Evolutionary conservation across 2,329 filamentous ascomycete species (phyloP).

Genomic region (Magnaporthiopsis poae): DNA sequence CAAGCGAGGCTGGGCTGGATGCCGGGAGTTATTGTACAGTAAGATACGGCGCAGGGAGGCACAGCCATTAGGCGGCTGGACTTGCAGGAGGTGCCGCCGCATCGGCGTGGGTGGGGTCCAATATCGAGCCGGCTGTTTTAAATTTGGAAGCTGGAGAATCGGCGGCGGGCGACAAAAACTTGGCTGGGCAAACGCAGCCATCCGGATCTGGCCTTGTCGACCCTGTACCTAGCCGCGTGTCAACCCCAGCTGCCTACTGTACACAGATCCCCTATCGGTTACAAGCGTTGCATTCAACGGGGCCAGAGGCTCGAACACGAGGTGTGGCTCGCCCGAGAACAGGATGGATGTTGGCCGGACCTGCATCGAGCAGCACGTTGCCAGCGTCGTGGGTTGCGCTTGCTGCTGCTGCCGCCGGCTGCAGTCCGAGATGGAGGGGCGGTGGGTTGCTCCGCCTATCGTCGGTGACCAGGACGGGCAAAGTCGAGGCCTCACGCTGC

Average conservation of each 20-base stretch:
- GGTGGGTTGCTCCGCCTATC: not conserved
- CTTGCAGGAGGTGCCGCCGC: not conserved
- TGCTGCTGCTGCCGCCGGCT: not conserved
- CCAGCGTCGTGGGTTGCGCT: not conserved
- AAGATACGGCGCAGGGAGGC: not conserved
- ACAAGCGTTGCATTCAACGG: not conserved
- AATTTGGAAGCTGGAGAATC: not conserved
- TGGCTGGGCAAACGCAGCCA: not conserved
- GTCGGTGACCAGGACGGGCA: not conserved
- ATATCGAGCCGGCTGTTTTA: not conserved
- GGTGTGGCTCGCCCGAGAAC: not conserved
- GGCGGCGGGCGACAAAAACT: not conserved
- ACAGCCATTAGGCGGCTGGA: not conserved
- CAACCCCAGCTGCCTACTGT: not conserved
- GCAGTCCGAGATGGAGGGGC: not conserved
- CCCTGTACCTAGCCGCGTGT: not conserved
- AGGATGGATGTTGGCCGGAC: constrained; percentile 1
- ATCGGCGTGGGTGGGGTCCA: not conserved
- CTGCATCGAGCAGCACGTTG: not conserved
- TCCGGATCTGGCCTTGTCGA: not conserved
- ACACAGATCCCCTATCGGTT: not conserved
- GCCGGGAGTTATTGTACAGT: too few relatives aligned
- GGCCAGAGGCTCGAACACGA: not conserved
- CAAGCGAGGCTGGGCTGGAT: too few relatives aligned
- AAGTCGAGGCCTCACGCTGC: not conserved